Percentiles rank a stretch among this genome's conserved stretches.
Evolutionary conservation across 176 grass and related monocot genomes (phyloP).

Genomic region (Aegilops tauschii): DNA sequence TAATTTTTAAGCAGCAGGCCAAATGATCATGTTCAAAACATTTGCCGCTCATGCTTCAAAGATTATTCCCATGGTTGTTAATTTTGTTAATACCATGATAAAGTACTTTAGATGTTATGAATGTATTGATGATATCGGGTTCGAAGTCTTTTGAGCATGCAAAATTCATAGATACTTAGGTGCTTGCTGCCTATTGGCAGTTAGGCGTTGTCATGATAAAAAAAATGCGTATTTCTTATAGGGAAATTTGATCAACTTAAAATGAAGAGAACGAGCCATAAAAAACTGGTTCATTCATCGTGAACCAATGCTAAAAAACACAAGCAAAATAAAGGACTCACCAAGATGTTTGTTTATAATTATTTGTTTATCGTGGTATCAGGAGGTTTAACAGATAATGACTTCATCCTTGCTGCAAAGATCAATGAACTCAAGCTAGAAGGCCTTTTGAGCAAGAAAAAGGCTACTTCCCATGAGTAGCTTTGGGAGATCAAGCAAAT

Average conservation of each 20-base stretch:
- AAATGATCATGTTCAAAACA: slow-evolving; percentile 10
- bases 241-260: not conserved
- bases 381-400: slow-evolving; percentile 86
- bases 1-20: not conserved
- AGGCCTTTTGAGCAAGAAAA: slow-evolving; percentile 70
- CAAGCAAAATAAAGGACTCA: not conserved
- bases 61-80: not conserved
- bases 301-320: not conserved
- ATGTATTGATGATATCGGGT: not conserved
- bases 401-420: slow-evolving; percentile 89
- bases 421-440: slow-evolving; percentile 64
- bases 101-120: not conserved
- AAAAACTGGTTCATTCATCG: not conserved
- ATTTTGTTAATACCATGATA: not conserved
- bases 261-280: not conserved
- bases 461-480: slow-evolving; percentile 27
- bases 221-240: not conserved
- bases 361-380: slow-evolving; percentile 14
- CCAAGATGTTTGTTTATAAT: slow-evolving; percentile 3
- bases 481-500: slow-evolving; percentile 1
- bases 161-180: not conserved
- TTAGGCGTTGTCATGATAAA: not conserved
- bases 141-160: not conserved
- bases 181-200: not conserved
- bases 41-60: not conserved